Conservation (phyloP, 768 basidiomycete genomes). For the Tulasnella sp. region DNA sequence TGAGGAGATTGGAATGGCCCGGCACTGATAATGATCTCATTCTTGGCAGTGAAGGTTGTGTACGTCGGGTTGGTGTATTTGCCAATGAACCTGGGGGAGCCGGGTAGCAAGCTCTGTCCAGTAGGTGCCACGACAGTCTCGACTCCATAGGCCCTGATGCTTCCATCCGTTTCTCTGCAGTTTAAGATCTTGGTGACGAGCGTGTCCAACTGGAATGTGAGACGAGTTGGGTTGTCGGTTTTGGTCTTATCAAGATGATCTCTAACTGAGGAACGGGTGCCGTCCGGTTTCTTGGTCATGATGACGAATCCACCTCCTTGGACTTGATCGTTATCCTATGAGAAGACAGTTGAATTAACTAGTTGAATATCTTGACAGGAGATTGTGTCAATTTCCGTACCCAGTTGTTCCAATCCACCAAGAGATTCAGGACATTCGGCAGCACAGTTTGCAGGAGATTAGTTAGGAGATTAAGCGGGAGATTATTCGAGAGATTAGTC, state of each 20-base stretch:
- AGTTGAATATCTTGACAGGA: too few species aligned
- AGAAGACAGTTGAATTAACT: too few species aligned
- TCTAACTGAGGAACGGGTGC: too few species aligned
- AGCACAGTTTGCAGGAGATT: not conserved
- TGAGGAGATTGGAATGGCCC: constrained; percentile 12
- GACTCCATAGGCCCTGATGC: constrained; percentile 11
- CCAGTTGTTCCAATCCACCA: constrained; percentile 6
- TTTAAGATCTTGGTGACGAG: constrained; percentile 8
- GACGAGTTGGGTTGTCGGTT: not conserved
- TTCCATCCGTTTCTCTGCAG: not conserved
- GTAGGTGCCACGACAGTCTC: not conserved
- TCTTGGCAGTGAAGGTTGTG: constrained; percentile 7
- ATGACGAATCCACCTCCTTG: too few species aligned
- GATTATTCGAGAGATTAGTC: too few species aligned
- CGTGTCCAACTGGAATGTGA: constrained; percentile 4
- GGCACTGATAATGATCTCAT: constrained; percentile 15
- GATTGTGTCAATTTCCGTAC: too few species aligned
- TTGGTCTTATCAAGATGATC: constrained; percentile 2
- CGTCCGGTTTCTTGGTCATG: too few species aligned
- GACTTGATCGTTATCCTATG: not conserved
- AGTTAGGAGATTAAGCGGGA: too few species aligned
- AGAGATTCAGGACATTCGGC: too few species aligned
- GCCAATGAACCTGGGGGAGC: constrained; percentile 2
- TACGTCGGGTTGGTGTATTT: not conserved
- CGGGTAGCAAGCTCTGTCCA: too few species aligned